A percentile compares a stretch with the other conserved stretches of the same genome.
These are phyloP conservation scores for Saprolegnia diclina DNA, from an alignment of 352 stramenopile species.

Conservation along the genomic window DNA sequence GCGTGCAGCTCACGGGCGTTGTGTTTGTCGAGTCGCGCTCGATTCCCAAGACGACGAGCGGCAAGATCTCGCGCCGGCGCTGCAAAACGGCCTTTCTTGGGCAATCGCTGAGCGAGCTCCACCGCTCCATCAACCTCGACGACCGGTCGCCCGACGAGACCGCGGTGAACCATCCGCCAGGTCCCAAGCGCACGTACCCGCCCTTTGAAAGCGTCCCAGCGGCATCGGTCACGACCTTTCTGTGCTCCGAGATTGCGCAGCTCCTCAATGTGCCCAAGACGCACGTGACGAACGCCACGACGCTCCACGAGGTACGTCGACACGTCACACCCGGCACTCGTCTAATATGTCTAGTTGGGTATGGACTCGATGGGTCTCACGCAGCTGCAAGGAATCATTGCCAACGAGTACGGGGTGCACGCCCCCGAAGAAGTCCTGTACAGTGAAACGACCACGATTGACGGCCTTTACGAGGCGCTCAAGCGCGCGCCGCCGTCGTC, in stretches of 20 bases:
- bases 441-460: conserved; percentile 77
- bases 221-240: conserved; percentile 49
- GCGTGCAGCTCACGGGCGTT: conserved; percentile 84
- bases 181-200: conserved; percentile 27
- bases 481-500: background rate
- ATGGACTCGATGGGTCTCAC: conserved; percentile 94
- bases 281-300: conserved; percentile 45
- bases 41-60: conserved; percentile 97
- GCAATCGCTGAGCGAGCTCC: conserved; percentile 57
- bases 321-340: conserved; percentile 42
- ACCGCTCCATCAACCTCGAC: conserved; percentile 34
- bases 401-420: conserved; percentile 83
- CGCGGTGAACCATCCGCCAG: conserved; percentile 19
- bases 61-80: conserved; percentile 95
- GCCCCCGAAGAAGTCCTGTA: conserved; percentile 92
- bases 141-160: background rate
- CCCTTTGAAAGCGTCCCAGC: conserved; percentile 42
- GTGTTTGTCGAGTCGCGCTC: conserved; percentile 87
- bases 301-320: conserved; percentile 56
- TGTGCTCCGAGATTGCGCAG: conserved; percentile 53
- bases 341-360: conserved; percentile 47
- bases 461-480: conserved; percentile 58
- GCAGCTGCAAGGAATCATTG: conserved; percentile 92
- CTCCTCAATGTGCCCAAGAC: conserved; percentile 46
- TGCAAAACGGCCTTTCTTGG: conserved; percentile 64